These are phyloP conservation scores for Monotropa hypopitys DNA, from an alignment of 179 eudicot species.

Conservation along the genomic window DNA sequence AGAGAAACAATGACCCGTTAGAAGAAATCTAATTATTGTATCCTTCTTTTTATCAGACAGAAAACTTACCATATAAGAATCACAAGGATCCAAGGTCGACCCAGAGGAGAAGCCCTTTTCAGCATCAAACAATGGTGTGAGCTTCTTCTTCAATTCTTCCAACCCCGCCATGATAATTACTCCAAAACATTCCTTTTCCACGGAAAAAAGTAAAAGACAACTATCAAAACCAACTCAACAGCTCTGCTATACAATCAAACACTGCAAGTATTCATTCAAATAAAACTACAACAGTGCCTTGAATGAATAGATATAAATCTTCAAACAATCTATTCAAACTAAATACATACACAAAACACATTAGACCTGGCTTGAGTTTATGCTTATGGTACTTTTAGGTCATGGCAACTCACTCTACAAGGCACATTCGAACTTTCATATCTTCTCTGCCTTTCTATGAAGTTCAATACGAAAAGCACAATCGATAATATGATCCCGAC, in stretches of 20 bases:
- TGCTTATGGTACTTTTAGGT: neutral
- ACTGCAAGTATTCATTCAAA: neutral
- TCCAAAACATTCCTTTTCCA: slow-evolving; percentile 3
- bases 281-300: neutral
- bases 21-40: neutral
- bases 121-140: slow-evolving; percentile 83
- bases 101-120: slow-evolving; percentile 71
- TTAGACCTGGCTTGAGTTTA: neutral
- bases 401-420: neutral
- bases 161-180: slow-evolving; percentile 47
- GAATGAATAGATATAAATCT: neutral
- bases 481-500: neutral
- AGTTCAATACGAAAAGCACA: neutral
- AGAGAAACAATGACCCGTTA: slow-evolving; percentile 4
- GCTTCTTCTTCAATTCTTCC: slow-evolving; percentile 83
- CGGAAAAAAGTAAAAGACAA: neutral
- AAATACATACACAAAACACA: too few relatives aligned
- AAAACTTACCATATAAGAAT: slow-evolving; percentile 51
- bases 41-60: neutral
- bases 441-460: neutral
- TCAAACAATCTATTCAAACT: neutral
- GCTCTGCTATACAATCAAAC: neutral
- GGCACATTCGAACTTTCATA: neutral
- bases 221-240: neutral
- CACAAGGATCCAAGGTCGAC: slow-evolving; percentile 40